Conservation (phyloP, 768 basidiomycete species). For the Phlebiopsis flavidoalba region DNA sequence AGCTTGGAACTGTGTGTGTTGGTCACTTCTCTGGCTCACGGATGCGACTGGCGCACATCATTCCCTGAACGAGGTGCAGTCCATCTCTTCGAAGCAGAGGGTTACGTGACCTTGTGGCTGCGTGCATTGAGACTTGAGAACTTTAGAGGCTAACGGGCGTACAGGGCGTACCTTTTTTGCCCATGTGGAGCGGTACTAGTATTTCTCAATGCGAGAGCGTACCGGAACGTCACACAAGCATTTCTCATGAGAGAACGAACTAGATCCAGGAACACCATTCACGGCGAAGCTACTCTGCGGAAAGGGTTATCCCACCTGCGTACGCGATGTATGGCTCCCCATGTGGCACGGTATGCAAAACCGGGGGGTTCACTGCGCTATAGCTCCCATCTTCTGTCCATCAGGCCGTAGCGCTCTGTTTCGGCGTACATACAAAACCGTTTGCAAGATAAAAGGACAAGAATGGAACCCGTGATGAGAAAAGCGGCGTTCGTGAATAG, state of each 20-base stretch:
- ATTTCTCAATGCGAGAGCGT: not conserved
- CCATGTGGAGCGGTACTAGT: too few species aligned
- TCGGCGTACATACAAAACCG: slow-evolving; percentile 13
- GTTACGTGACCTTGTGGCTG: too few species aligned
- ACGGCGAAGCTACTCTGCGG: not conserved
- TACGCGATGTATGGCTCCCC: too few species aligned
- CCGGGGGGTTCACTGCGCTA: not conserved
- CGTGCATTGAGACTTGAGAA: not conserved
- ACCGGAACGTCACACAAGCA: not conserved
- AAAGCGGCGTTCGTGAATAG: slow-evolving; percentile 8
- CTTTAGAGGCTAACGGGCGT: not conserved
- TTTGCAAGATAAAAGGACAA: slow-evolving; percentile 9
- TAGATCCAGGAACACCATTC: not conserved
- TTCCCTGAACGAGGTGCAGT: not conserved
- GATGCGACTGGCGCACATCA: too few species aligned
- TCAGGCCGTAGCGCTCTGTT: slow-evolving; percentile 11
- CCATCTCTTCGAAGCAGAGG: not conserved
- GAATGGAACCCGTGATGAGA: slow-evolving; percentile 18
- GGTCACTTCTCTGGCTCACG: not conserved
- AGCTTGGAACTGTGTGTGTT: too few species aligned
- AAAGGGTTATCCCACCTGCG: not conserved
- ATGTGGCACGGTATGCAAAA: not conserved
- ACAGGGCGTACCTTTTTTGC: not conserved
- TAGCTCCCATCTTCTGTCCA: slow-evolving; percentile 12
- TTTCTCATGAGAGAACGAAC: not conserved